These are phyloP conservation scores for Globisporangium echinulatum DNA, from an alignment of 352 stramenopile species.

Conservation along the genomic window DNA sequence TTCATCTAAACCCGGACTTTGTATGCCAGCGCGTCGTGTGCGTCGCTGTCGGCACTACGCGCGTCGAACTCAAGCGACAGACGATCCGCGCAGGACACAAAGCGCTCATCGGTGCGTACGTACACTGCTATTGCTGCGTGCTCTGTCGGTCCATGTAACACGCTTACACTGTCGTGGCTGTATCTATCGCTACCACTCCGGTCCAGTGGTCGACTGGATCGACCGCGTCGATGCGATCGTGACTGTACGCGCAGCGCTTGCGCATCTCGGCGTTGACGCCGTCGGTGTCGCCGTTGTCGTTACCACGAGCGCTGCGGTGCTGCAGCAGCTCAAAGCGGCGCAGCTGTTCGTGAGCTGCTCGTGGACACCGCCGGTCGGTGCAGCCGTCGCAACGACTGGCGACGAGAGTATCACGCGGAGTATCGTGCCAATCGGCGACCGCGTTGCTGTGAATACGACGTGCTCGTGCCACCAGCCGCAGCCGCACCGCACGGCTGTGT, in stretches of 20 bases:
- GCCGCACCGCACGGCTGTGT: neutral
- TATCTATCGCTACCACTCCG: neutral
- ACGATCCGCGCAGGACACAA: slow-evolving; percentile 11
- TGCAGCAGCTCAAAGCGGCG: slow-evolving; percentile 27
- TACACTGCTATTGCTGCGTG: neutral
- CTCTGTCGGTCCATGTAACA: neutral
- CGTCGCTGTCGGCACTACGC: slow-evolving; percentile 17
- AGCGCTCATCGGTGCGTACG: slow-evolving; percentile 24
- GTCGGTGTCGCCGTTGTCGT: slow-evolving; percentile 44
- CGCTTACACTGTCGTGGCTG: neutral
- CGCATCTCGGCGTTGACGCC: slow-evolving; percentile 32
- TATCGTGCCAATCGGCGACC: slow-evolving; percentile 1
- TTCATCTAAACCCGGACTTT: slow-evolving; percentile 8
- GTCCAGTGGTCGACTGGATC: slow-evolving; percentile 49
- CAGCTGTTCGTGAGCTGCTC: slow-evolving; percentile 39
- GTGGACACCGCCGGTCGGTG: slow-evolving; percentile 35
- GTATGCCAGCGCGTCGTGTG: slow-evolving; percentile 22
- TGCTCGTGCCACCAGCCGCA: slow-evolving; percentile 15
- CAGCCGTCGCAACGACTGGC: slow-evolving; percentile 17
- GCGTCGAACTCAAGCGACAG: slow-evolving; percentile 27
- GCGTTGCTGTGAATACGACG: slow-evolving; percentile 2
- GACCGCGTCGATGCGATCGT: slow-evolving; percentile 34
- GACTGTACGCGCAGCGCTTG: slow-evolving; percentile 34
- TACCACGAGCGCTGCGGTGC: slow-evolving; percentile 25
- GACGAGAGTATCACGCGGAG: slow-evolving; percentile 7